These are phyloP conservation scores for Bipolaris zeicola DNA, from an alignment of 2,329 filamentous ascomycete genomes.

Conservation along the genomic window DNA sequence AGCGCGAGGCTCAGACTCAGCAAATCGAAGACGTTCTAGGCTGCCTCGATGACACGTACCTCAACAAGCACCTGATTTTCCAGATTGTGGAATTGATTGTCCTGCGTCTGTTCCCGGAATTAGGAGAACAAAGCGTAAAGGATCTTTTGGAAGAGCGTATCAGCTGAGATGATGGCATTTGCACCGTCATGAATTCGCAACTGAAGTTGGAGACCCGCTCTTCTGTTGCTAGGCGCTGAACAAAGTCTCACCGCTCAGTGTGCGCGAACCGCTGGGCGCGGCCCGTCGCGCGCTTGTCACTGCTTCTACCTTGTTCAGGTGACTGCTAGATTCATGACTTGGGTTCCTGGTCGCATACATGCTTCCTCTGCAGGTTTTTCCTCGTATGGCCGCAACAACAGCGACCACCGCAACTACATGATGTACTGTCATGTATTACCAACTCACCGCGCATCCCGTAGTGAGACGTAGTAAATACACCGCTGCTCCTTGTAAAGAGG, in stretches of 20 bases:
- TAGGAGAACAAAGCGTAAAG: conserved; percentile 71
- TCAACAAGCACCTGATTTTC: conserved; percentile 92
- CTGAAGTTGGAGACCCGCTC: neutral
- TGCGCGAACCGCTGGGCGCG: conserved; percentile 18
- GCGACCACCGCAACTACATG: conserved; percentile 8
- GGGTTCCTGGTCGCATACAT: conserved; percentile 11
- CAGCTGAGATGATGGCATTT: conserved; percentile 24
- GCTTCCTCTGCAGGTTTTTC: neutral
- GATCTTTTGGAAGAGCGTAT: conserved; percentile 78
- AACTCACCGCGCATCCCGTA: conserved; percentile 36
- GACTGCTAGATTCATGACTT: conserved; percentile 2
- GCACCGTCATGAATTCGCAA: neutral
- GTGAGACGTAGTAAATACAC: conserved; percentile 32
- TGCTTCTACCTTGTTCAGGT: conserved; percentile 4
- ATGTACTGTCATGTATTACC: conserved; percentile 27
- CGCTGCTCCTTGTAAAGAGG: conserved; percentile 34
- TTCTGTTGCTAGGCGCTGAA: conserved; percentile 8
- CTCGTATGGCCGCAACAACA: conserved; percentile 1
- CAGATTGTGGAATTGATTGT: conserved; percentile 79
- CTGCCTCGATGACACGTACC: conserved; percentile 79
- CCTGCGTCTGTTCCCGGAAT: conserved; percentile 82
- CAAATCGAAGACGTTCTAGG: conserved; percentile 66
- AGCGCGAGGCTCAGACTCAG: conserved; percentile 63
- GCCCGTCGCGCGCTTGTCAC: conserved; percentile 13
- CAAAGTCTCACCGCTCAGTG: conserved; percentile 29